Evolutionary conservation across 495 filamentous ascomycete genomes (phyloP).

Genomic region (Massariosphaeria phaeospora): DNA sequence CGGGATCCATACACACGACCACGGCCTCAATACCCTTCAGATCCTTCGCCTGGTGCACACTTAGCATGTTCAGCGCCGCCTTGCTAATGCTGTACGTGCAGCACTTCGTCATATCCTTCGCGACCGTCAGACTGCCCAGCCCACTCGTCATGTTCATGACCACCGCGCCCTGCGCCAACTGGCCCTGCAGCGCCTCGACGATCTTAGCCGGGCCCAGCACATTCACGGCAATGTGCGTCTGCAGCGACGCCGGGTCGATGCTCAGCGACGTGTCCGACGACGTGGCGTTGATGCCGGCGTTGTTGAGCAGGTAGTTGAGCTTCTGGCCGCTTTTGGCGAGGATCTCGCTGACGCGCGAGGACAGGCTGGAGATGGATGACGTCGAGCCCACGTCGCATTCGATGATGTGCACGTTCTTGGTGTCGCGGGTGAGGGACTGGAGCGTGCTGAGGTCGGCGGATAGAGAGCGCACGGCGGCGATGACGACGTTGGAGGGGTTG

Average conservation of each 20-base stretch:
- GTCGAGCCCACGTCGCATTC: conserved; percentile 42
- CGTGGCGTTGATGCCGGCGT: conserved; percentile 41
- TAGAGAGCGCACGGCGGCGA: conserved; percentile 46
- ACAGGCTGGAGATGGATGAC: conserved; percentile 34
- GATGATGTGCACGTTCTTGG: conserved; percentile 41
- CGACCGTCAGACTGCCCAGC: conserved; percentile 21
- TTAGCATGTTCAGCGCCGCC: conserved; percentile 31
- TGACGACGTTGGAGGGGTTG: conserved; percentile 45
- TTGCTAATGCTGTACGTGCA: conserved; percentile 31
- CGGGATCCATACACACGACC: conserved; percentile 31
- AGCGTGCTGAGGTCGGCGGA: conserved; percentile 37
- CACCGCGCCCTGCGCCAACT: conserved; percentile 23
- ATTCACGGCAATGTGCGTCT: conserved; percentile 28
- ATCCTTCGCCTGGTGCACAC: conserved; percentile 25
- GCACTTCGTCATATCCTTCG: conserved; percentile 24
- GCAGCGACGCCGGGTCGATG: conserved; percentile 39
- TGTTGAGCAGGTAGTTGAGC: conserved; percentile 47
- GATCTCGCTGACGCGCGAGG: conserved; percentile 37
- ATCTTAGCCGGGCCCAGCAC: conserved; percentile 31
- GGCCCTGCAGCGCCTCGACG: conserved; percentile 19
- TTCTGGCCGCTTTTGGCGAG: conserved; percentile 27
- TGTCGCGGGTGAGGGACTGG: conserved; percentile 20
- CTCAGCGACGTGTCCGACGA: conserved; percentile 39
- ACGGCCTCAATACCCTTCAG: conserved; percentile 20
- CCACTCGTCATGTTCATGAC: conserved; percentile 32